Evolutionary conservation across 148 eudicot genomes (phyloP).

Genomic region (Rheum nobile): DNA sequence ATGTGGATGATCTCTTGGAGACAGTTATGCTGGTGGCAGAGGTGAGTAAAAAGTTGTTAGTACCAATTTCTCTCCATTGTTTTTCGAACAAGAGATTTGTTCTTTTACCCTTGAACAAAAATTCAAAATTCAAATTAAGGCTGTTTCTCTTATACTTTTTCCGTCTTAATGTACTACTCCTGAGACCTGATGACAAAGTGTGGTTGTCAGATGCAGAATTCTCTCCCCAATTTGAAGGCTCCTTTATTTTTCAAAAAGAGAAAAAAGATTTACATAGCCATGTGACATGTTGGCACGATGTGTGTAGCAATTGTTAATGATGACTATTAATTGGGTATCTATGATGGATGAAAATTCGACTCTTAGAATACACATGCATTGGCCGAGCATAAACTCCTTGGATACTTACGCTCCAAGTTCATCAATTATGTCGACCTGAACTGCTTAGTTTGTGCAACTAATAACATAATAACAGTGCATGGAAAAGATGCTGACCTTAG

Average conservation of each 20-base stretch:
- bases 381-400: too few species aligned
- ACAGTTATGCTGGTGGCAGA: conserved; percentile 95
- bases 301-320: too few species aligned
- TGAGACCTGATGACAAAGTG: neutral
- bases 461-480: neutral
- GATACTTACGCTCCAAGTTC: too few species aligned
- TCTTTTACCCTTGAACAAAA: neutral
- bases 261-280: too few species aligned
- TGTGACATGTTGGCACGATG: too few species aligned
- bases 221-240: too few species aligned
- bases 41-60: conserved; percentile 28
- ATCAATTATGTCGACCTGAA: too few species aligned
- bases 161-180: neutral
- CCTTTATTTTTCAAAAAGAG: too few species aligned
- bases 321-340: too few species aligned
- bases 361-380: too few species aligned
- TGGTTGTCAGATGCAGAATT: neutral
- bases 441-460: too few species aligned
- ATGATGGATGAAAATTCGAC: too few species aligned
- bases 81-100: neutral
- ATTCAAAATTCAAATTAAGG: neutral
- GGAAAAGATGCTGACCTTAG: neutral
- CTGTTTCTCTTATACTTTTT: neutral
- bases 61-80: neutral
- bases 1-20: conserved; percentile 82